A percentile compares a stretch with the other conserved stretches of the same genome.
These are phyloP conservation scores for Podospora comata DNA, from an alignment of 495 filamentous ascomycete species.

Conservation along the genomic window DNA sequence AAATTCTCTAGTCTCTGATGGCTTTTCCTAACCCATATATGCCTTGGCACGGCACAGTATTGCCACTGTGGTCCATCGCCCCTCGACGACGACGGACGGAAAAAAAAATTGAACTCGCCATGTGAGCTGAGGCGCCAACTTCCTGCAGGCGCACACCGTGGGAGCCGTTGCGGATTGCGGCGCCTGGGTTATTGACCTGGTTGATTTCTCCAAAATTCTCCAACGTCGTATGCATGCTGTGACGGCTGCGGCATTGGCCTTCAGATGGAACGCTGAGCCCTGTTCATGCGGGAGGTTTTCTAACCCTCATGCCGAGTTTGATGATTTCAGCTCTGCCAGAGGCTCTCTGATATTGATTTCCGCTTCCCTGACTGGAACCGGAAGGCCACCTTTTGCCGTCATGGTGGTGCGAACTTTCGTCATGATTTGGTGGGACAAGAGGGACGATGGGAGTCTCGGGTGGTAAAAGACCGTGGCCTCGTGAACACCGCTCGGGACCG, in stretches of 20 bases:
- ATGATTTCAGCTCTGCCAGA: not conserved
- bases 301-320: conserved; percentile 10
- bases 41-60: conserved; percentile 18
- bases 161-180: conserved; percentile 7
- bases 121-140: conserved; percentile 28
- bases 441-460: not conserved
- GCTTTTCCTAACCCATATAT: not conserved
- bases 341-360: conserved; percentile 12
- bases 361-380: not conserved
- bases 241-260: conserved; percentile 13
- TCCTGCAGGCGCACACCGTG: conserved; percentile 5
- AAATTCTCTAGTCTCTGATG: not conserved
- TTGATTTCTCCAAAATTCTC: conserved; percentile 7
- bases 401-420: conserved; percentile 32
- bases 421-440: conserved; percentile 5
- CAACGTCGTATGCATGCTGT: conserved; percentile 19
- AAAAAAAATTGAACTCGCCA: conserved; percentile 28
- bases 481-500: not conserved
- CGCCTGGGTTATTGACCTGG: conserved; percentile 15
- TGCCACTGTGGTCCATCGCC: conserved; percentile 23
- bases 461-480: not conserved
- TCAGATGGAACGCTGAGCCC: conserved; percentile 5
- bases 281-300: conserved; percentile 23
- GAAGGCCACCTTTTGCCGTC: conserved; percentile 30
- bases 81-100: conserved; percentile 2